A percentile compares a stretch with the other conserved stretches of the same genome.
Conservation (phyloP, 495 filamentous ascomycete genomes). For the Durotheca rogersii region DNA sequence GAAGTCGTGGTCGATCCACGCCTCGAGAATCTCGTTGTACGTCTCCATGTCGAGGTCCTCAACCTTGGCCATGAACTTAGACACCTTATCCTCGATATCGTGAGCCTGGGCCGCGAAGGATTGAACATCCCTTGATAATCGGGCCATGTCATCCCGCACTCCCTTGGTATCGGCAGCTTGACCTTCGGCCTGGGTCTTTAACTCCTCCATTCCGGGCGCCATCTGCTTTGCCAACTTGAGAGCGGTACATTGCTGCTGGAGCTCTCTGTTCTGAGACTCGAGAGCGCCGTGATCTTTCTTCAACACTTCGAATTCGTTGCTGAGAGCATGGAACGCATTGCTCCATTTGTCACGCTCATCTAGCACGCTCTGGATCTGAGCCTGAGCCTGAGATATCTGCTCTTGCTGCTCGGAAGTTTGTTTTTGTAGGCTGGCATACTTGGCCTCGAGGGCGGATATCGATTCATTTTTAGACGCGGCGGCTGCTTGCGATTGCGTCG, state of each 20-base stretch:
- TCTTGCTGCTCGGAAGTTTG: conserved; percentile 15
- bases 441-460: conserved; percentile 17
- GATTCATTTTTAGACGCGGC: conserved; percentile 8
- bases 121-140: conserved; percentile 7
- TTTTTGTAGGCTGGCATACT: conserved; percentile 20
- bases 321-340: conserved; percentile 5
- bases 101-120: conserved; percentile 10
- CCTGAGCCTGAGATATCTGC: conserved; percentile 7
- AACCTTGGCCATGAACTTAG: conserved; percentile 17
- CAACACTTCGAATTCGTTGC: conserved; percentile 10
- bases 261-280: conserved; percentile 15
- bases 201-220: background rate
- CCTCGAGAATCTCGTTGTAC: conserved; percentile 24
- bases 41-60: conserved; percentile 30
- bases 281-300: conserved; percentile 12
- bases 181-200: background rate
- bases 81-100: conserved; percentile 4
- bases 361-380: conserved; percentile 20
- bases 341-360: conserved; percentile 6
- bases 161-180: background rate
- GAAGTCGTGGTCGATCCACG: conserved; percentile 29
- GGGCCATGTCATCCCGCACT: background rate
- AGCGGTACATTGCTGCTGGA: conserved; percentile 3
- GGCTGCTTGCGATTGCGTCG: conserved; percentile 5
- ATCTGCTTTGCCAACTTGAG: background rate